Base-by-base conservation (phyloP, 345 rosid species). In the Gossypium ekmanianum region DNA sequence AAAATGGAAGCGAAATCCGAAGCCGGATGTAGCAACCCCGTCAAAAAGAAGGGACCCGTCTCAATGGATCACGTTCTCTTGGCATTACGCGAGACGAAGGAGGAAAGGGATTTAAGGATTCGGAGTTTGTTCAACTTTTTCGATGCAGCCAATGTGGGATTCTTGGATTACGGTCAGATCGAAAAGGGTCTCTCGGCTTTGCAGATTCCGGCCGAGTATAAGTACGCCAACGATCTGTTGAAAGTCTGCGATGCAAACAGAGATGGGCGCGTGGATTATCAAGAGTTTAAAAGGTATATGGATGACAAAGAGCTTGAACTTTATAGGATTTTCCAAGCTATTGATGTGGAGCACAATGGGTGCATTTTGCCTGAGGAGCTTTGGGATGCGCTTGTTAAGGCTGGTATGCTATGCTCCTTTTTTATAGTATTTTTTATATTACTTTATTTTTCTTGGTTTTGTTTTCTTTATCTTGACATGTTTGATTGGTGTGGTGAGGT, bases 331-430 rank as follows among this genome's bases (percentile, higher is more conserved):
- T 91, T 91, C 52, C 87, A 89, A 70, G 85, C 88, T 11, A 91
- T 91, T 80, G 97, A 91, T 83, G 89, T 91, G 4, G 91, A 88
- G 73, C 95, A 85, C 74, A 92, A 79, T 61, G 97, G 93, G 10
- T 93, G 91, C 87, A 94, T 94, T 87, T 79, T 92, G 73, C 94
- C 95, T 1, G 88, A 88, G 76, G 97, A 94, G 90, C 85, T 92
- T 0, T 90, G 85, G 86, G 89, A 85, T 66, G 97, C 97, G 29
- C 97, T 94, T 78, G 84, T 84, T 63, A 92, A 85, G 76, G 90
- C 95, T 85, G 97, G 97, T 88, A 81, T 73, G 75, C 81, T 34
- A 54, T 83, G 67, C 82, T 77, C 74, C 61, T 67, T 14, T 39
- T 57, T 39, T 57, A 6, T 61, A 11, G 2, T 75, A 58, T 71